These are phyloP conservation scores for Cetraspora pellucida DNA, from an alignment of 192 early-diverging fungal genomes.

Conservation along the genomic window DNA sequence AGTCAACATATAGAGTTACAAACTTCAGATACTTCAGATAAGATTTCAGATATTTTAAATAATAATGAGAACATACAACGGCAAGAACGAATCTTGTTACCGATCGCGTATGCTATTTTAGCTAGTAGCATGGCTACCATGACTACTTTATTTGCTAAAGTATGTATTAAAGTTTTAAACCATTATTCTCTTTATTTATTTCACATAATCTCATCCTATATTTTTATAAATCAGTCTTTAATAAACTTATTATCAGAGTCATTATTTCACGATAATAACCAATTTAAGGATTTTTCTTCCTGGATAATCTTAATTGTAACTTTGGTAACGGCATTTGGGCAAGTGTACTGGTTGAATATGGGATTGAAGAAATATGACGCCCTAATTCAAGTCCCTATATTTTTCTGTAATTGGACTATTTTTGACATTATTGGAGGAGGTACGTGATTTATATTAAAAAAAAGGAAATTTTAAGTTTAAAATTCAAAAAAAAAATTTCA, in stretches of 20 bases:
- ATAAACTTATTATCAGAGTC: slow-evolving; percentile 70
- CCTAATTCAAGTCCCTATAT: slow-evolving; percentile 79
- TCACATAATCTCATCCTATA: not conserved
- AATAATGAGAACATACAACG: too few species aligned
- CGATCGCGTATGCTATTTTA: slow-evolving; percentile 71
- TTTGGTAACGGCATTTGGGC: slow-evolving; percentile 71
- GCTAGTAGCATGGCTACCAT: slow-evolving; percentile 79
- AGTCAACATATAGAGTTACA: too few species aligned
- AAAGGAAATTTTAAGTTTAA: too few species aligned
- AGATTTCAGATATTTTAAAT: too few species aligned
- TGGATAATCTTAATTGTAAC: slow-evolving; percentile 75
- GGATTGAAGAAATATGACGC: slow-evolving; percentile 80
- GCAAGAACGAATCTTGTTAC: slow-evolving; percentile 49
- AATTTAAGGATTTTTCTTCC: slow-evolving; percentile 64
- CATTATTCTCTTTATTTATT: not conserved
- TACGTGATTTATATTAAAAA: too few species aligned
- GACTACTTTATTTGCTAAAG: slow-evolving; percentile 78
- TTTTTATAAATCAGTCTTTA: slow-evolving; percentile 45
- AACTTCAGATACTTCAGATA: too few species aligned
- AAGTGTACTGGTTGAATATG: slow-evolving; percentile 87
- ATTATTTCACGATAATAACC: slow-evolving; percentile 70
- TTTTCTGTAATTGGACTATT: slow-evolving; percentile 80
- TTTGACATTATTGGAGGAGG: slow-evolving; percentile 81
- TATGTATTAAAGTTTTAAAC: not conserved
- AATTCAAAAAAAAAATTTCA: too few species aligned